Evolutionary conservation across 2,329 filamentous ascomycete genomes (phyloP).

Genomic region (Penicillium sp.): DNA sequence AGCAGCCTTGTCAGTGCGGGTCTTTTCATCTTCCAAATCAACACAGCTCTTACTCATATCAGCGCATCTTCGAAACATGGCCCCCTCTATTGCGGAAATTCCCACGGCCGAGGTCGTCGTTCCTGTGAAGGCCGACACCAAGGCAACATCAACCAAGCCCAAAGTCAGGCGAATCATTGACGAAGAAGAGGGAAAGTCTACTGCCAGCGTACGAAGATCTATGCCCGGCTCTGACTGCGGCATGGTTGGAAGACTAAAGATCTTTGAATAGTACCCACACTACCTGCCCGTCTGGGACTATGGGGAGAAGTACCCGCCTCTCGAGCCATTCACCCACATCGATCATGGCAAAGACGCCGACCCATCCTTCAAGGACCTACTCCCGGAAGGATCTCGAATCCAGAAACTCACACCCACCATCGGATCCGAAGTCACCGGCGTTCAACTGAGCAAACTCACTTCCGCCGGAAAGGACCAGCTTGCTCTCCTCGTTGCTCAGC

Average conservation of each 20-base stretch:
- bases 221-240: fast-evolving
- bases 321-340: conserved; percentile 45
- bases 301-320: conserved; percentile 39
- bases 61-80: not conserved
- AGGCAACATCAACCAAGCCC: conserved; percentile 7
- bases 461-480: conserved; percentile 36
- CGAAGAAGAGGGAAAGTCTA: conserved; percentile 27
- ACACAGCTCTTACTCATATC: not conserved
- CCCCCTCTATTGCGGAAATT: not conserved
- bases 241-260: not conserved
- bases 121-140: not conserved
- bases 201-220: conserved; percentile 23
- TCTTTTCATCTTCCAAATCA: not conserved
- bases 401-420: conserved; percentile 36
- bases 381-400: conserved; percentile 28
- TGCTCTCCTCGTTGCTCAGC: conserved; percentile 38
- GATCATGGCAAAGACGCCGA: conserved; percentile 48
- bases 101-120: not conserved
- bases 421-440: conserved; percentile 38
- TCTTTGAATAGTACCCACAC: conserved; percentile 23
- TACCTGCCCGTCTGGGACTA: conserved; percentile 31
- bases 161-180: conserved; percentile 26
- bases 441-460: conserved; percentile 34
- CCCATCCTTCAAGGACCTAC: conserved; percentile 46
- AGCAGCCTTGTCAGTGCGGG: too few relatives aligned